Percentiles rank a stretch among this genome's conserved stretches.
Conservation (phyloP, 1,284 basidiomycete genomes). For the Malassezia pachydermatis region DNA sequence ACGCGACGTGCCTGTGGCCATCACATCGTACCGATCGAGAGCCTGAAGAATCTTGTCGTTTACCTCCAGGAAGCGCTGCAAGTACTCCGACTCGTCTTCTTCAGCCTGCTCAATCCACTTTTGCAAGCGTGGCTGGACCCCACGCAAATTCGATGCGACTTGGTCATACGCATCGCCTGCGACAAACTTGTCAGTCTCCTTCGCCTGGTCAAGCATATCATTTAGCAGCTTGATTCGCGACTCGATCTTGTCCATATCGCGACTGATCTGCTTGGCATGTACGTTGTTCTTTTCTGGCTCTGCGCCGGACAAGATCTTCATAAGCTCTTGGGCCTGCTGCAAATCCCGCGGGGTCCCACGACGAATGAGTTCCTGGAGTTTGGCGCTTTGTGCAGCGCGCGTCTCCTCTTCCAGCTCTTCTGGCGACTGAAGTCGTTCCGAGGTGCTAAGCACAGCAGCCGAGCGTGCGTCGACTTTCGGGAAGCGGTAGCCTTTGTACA, state of each 20-base stretch:
- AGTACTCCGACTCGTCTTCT: constrained; percentile 57
- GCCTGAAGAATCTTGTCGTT: constrained; percentile 97
- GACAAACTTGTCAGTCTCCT: constrained; percentile 55
- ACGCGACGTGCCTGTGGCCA: constrained; percentile 66
- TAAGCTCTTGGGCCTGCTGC: constrained; percentile 88
- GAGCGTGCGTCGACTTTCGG: constrained; percentile 40
- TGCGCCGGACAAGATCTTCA: constrained; percentile 90
- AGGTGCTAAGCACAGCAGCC: constrained; percentile 53
- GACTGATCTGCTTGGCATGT: constrained; percentile 77
- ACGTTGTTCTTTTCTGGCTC: constrained; percentile 72
- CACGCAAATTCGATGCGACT: constrained; percentile 71
- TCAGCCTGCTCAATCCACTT: constrained; percentile 97
- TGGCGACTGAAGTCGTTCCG: constrained; percentile 66
- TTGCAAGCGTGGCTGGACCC: constrained; percentile 85
- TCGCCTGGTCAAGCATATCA: constrained; percentile 91
- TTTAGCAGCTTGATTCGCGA: constrained; percentile 85
- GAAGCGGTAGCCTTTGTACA: constrained; percentile 61
- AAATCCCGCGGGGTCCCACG: constrained; percentile 90
- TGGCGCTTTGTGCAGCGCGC: constrained; percentile 84
- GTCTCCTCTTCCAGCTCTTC: constrained; percentile 95
- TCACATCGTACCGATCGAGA: constrained; percentile 76
- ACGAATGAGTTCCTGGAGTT: constrained; percentile 93
- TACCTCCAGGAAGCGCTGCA: constrained; percentile 85
- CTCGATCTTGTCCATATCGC: constrained; percentile 87
- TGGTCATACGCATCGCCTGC: constrained; percentile 90